Conservation (phyloP, 2,329 filamentous ascomycete species). For the Aureobasidium melanogenum region DNA sequence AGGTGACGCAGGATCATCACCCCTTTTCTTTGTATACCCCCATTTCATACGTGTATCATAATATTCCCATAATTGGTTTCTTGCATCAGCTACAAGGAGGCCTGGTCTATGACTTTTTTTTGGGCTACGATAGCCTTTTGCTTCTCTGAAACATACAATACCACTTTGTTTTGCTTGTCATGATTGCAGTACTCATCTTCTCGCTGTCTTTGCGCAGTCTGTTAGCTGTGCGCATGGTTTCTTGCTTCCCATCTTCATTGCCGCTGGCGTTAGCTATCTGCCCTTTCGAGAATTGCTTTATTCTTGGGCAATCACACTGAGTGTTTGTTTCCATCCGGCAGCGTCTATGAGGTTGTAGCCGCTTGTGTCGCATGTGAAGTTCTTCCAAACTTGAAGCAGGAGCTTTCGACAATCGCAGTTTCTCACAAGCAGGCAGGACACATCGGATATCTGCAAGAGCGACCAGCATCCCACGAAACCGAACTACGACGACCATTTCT, state of each 20-base stretch:
- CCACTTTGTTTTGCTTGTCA: neutral
- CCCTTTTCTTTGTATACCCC: neutral
- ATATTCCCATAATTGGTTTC: neutral
- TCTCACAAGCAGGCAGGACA: neutral
- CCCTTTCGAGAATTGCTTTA: too few relatives aligned
- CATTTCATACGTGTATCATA: neutral
- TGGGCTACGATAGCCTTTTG: neutral
- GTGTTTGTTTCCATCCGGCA: neutral
- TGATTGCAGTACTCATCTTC: neutral
- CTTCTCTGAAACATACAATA: neutral
- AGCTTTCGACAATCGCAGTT: neutral
- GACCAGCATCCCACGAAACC: neutral
- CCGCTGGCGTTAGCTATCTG: too few relatives aligned
- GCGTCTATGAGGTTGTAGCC: neutral
- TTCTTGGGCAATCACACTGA: too few relatives aligned
- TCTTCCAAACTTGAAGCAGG: neutral
- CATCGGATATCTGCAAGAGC: neutral
- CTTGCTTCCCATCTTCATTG: too few relatives aligned
- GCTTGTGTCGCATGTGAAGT: neutral
- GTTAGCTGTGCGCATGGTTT: too few relatives aligned
- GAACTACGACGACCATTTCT: neutral
- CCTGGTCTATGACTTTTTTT: neutral
- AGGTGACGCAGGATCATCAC: neutral
- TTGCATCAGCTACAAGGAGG: neutral
- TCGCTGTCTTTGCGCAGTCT: neutral